Evolutionary conservation across 2,329 filamentous ascomycete species (phyloP), one percentile per base, ranked within the genome.

Genomic region (Alternaria atra): DNA sequence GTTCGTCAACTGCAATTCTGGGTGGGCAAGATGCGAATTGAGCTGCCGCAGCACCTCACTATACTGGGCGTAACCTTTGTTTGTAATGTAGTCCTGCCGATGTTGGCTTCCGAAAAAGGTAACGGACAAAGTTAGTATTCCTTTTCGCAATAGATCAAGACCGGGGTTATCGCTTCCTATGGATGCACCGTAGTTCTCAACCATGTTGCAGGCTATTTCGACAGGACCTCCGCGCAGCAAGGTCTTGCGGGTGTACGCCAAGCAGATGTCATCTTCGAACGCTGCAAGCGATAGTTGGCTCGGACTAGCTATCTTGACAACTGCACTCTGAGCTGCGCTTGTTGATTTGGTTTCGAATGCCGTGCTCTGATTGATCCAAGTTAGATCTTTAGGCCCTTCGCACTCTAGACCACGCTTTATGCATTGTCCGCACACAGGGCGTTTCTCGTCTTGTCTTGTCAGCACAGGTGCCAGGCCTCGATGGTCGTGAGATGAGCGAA

Each of bases 51-150:
- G 30, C 4, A 72, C 70, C n/a, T 64, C 43, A 15, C 72, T 72
- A 25, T 76, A 76, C 8, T 67, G 52, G 7, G 37, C 17, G 27
- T 74, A 73, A 9, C 73, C 71, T 30, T 61, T 61, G 9, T 58
- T 62, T 9, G 57, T 68, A 4, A 75, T 67, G 2, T 60, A 50
- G 3, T 42, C 51, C 34, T 71, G 65, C 6, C 62, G 61, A 52
- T 76, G 66, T 34, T 73, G 71, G 42, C 56, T 70, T 4, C 73
- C 73, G 50, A 70, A 76, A 48, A 73, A 74, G 0, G 70, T 66
- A 5, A 68, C 58, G 1, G 72, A 61, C 4, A 76, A 66, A 52
- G 70, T 71, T 13, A 73, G 46, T 15, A 75, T 62, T 0, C 71
- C 63, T 17, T 67, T 66, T 6, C 67, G 67, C 13, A 76, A 65